These are phyloP conservation scores for Parathielavia appendiculata DNA, from an alignment of 495 filamentous ascomycete genomes.

Conservation along the genomic window DNA sequence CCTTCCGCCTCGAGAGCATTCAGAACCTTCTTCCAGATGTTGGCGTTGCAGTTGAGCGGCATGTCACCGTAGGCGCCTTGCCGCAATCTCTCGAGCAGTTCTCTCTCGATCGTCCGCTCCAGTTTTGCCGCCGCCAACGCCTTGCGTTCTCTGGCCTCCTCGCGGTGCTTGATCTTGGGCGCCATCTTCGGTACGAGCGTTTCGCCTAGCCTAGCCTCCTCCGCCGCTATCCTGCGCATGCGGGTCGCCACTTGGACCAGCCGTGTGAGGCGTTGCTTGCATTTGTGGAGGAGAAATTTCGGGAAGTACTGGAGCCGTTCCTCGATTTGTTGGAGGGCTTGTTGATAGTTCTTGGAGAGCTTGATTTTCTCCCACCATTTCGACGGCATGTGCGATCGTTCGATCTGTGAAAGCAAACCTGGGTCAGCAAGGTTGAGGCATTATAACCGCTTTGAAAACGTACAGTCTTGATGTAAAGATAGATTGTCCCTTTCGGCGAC, in stretches of 20 bases:
- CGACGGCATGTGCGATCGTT: constrained; percentile 81
- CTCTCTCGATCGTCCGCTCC: constrained; percentile 91
- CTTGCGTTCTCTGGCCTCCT: constrained; percentile 89
- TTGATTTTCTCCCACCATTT: constrained; percentile 95
- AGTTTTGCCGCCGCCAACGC: constrained; percentile 91
- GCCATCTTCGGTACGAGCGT: constrained; percentile 83
- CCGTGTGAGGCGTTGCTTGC: constrained; percentile 93
- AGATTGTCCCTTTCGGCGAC: constrained; percentile 73
- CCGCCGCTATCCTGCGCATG: constrained; percentile 73
- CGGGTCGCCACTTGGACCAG: constrained; percentile 89
- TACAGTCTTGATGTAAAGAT: constrained; percentile 96
- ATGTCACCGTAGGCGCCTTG: constrained; percentile 93
- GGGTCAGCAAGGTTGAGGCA: neutral
- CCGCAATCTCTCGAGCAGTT: constrained; percentile 84
- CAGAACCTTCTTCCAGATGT: constrained; percentile 96
- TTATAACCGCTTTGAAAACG: constrained; percentile 2
- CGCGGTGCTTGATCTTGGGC: constrained; percentile 83
- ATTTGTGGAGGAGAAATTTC: constrained; percentile 91
- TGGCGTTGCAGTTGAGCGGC: constrained; percentile 88
- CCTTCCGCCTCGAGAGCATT: constrained; percentile 81
- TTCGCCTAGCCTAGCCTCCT: constrained; percentile 89
- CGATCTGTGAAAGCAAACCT: constrained; percentile 32
- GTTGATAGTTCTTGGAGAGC: constrained; percentile 82
- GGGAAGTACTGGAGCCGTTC: constrained; percentile 90
- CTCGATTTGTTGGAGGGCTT: constrained; percentile 80